Evolutionary conservation across 805 yeast species (phyloP), one percentile per base, ranked within the genome.

Genomic region (Wickerhamomyces ciferrii): DNA sequence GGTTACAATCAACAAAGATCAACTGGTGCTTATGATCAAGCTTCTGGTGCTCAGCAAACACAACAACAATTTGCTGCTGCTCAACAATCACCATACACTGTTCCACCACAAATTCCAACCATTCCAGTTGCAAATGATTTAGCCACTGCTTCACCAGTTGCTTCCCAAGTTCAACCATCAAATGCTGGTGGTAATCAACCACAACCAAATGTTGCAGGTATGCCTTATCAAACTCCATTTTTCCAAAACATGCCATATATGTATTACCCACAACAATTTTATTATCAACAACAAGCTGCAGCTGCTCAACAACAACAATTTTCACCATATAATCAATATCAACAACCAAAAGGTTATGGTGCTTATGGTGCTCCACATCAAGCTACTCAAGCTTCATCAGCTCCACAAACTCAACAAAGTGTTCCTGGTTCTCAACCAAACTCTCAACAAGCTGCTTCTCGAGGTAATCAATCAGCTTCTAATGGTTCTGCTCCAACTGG

Each of bases 121-220:
- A 17, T 35, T 5, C 38, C 38, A 35, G 43, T 29, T 19, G 21
- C 36, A 10, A 38, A 41, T 19, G 42, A 40, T 25, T 34, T 46
- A 32, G 43, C 48, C 9, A 49, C 53, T 32, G 59, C 60, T 39
- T 59, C 66, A 34, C 62, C 65, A 45, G 62, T 56, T 39, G 47
- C 56, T 38, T 50, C 63, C 15, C 41, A 56, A 39, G 59, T 55
- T 38, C 65, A 62, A 49, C 60, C 61, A 53, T 10, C 31, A 8
- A 53, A 40, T 40, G 38, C 48, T 29, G 48, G 42, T 27, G 40
- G 51, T 31, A 44, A 54, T 25, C 56, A 49, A 48, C 60, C 31
- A 27, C 31, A 53, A 47, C 58, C 58, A 47, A 35, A 35, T 17
- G 38, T 35, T 19, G 56, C 62, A 35, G 50, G 49, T 41, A 47